Conservation (phyloP, 163 green algal species). For the Chloromonas sp. region DNA sequence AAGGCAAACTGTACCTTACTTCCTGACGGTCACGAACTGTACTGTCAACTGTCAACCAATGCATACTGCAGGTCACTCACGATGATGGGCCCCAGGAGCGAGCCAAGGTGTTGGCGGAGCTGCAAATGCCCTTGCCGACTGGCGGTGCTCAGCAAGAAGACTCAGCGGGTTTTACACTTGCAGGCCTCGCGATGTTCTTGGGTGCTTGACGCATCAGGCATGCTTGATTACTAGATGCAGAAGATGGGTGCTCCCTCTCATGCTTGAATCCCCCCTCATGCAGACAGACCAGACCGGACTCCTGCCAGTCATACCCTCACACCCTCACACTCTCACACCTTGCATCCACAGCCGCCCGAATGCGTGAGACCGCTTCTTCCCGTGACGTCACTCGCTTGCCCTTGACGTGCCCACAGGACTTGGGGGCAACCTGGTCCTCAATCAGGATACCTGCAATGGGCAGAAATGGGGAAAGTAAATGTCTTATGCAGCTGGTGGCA, state of each 20-base stretch:
- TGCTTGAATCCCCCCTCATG: background rate
- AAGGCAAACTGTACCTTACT: background rate
- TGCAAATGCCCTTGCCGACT: slow-evolving; percentile 50
- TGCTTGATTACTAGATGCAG: no score
- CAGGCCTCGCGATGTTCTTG: slow-evolving; percentile 46
- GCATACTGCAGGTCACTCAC: no score
- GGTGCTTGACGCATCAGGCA: background rate
- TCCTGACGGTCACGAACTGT: no score
- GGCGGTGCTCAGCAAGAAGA: slow-evolving; percentile 23
- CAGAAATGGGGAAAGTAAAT: no score
- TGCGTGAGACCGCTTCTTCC: slow-evolving; percentile 76
- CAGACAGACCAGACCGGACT: background rate
- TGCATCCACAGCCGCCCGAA: slow-evolving; percentile 81
- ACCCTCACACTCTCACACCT: slow-evolving; percentile 16
- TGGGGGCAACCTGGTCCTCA: slow-evolving; percentile 89
- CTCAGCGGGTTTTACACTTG: slow-evolving; percentile 33
- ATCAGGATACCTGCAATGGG: slow-evolving; percentile 75
- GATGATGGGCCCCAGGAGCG: slow-evolving; percentile 4
- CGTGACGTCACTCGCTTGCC: slow-evolving; percentile 73
- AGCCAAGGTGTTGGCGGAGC: slow-evolving; percentile 34
- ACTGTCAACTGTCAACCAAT: no score
- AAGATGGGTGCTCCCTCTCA: no score
- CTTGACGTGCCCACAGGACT: slow-evolving; percentile 89
- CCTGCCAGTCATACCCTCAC: background rate
- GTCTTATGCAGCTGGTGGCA: no score